Evolutionary conservation across 1,284 basidiomycete genomes (phyloP), one percentile per base, ranked within the genome.

Genomic region (Ceratobasidium sp.): DNA sequence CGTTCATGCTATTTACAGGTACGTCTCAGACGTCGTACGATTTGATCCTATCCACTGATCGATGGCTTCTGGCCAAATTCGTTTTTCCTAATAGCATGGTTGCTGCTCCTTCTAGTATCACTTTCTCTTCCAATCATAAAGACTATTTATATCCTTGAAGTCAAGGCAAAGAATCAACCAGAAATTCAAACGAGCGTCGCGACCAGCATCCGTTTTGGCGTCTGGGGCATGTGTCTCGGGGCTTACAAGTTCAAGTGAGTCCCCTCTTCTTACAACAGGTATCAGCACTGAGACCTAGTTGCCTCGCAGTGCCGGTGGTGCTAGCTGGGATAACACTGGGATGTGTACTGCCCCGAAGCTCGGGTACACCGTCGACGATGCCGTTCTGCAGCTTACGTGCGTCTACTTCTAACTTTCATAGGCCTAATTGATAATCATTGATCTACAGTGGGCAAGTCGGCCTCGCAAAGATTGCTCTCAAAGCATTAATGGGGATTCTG

Each of bases 121-220:
- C 80, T 93, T 73, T 92, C 91, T 5, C 80, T 90, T 28, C 87
- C 92, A 1, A 89, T 93, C 79, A 87, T 89, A 79, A 89, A 90
- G 78, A 79, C 86, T 39, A 85, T 94, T 53, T 92, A 90, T 79
- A 82, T 94, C 30, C 81, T 93, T 57, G 77, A 82, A 52, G 80
- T 94, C 67, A 77, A 83, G 30, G 85, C 87, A 3, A 81, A 67
- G 41, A 58, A 78, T 1, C 72, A 80, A 5, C 76, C 78, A 57
- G 83, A 84, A 2, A 75, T 78, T 45, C 64, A 67, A 34, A 87
- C 88, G 4, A 84, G 83, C 75, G 79, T 87, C n/a, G 88, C 86
- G 5, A 89, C 87, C 1, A 82, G 84, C 74, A 79, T 92, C 26
- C 83, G 86, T 39, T 91, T 92, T 75, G 91, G 91, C 1, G 88